Evolutionary conservation across 306 rosid species (phyloP).

Genomic region (Arachis stenosperma): DNA sequence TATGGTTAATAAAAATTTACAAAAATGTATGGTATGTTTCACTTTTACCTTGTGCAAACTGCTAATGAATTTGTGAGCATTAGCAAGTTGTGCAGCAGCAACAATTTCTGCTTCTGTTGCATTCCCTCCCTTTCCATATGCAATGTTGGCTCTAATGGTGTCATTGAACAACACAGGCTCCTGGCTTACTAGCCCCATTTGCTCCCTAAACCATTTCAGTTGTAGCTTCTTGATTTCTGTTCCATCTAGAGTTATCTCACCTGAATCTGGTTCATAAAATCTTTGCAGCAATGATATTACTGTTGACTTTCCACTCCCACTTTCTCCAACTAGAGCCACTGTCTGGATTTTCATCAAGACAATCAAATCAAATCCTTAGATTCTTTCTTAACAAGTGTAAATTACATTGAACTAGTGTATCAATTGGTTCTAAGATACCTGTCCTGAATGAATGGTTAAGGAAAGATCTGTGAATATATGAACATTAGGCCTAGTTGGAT

Average conservation of each 20-base stretch:
- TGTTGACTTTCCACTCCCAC: constrained; percentile 89
- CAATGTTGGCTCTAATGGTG: constrained; percentile 75
- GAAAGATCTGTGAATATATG: constrained; percentile 64
- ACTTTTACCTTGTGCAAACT: constrained; percentile 60
- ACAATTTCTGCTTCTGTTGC: constrained; percentile 69
- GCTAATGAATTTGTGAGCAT: constrained; percentile 78
- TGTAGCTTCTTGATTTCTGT: constrained; percentile 60
- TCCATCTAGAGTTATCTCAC: constrained; percentile 69
- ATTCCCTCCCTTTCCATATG: constrained; percentile 64
- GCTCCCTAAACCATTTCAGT: constrained; percentile 75
- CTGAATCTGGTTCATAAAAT: constrained; percentile 73
- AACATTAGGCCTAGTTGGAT: constrained; percentile 68
- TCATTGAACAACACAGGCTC: constrained; percentile 78
- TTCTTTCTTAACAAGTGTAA: neutral
- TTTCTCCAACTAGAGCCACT: constrained; percentile 83
- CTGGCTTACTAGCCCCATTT: constrained; percentile 81
- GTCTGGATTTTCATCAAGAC: constrained; percentile 51
- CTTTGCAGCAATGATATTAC: constrained; percentile 74
- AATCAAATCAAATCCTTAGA: constrained; percentile 38
- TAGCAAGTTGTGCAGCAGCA: constrained; percentile 70
- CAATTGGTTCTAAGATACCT: constrained; percentile 46
- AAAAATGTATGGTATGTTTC: neutral
- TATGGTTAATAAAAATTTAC: too few relatives aligned
- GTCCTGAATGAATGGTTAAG: constrained; percentile 63
- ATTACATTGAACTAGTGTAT: constrained; percentile 1